A percentile compares a stretch with the other conserved stretches of the same genome.
These are phyloP conservation scores for Phytophthora tubulina DNA, from an alignment of 352 stramenopile species.

Conservation along the genomic window DNA sequence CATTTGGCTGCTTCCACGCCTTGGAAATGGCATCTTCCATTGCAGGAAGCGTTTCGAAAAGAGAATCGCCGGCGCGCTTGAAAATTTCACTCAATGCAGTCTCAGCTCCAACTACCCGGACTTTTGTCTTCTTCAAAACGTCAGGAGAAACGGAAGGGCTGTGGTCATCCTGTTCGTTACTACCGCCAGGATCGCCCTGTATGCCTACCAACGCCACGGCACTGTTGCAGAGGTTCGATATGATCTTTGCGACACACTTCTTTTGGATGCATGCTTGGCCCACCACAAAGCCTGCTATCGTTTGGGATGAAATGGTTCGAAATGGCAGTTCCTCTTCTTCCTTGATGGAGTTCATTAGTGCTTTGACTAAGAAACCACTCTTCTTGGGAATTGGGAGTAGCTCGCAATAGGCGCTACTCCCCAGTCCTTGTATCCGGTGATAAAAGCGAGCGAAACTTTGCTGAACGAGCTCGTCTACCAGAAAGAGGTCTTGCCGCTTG, in stretches of 20 bases:
- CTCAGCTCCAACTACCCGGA: conserved; percentile 59
- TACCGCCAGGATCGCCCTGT: conserved; percentile 11
- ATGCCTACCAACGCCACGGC: conserved; percentile 52
- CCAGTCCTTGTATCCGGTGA: conserved; percentile 70
- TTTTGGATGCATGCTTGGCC: conserved; percentile 58
- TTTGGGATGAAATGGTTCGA: conserved; percentile 52
- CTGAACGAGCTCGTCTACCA: conserved; percentile 77
- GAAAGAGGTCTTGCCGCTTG: conserved; percentile 83
- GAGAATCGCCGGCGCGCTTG: conserved; percentile 29
- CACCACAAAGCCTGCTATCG: conserved; percentile 69
- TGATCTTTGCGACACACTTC: conserved; percentile 82
- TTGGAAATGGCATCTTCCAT: conserved; percentile 51
- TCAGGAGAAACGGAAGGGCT: conserved; percentile 25
- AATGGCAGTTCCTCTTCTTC: conserved; percentile 60
- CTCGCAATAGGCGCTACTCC: conserved; percentile 64
- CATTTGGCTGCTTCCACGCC: conserved; percentile 40
- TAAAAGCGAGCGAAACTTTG: conserved; percentile 60
- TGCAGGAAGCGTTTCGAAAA: conserved; percentile 49
- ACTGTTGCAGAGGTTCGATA: conserved; percentile 83
- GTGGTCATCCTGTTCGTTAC: conserved; percentile 4
- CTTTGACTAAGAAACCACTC: conserved; percentile 81
- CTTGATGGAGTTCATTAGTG: conserved; percentile 86
- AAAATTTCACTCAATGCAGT: conserved; percentile 54
- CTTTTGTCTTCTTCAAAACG: conserved; percentile 41
- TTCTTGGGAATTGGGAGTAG: conserved; percentile 68